A percentile compares a stretch with the other conserved stretches of the same genome.
Conservation (phyloP, 2,329 filamentous ascomycete genomes). For the Dactylellina parvicollis region DNA sequence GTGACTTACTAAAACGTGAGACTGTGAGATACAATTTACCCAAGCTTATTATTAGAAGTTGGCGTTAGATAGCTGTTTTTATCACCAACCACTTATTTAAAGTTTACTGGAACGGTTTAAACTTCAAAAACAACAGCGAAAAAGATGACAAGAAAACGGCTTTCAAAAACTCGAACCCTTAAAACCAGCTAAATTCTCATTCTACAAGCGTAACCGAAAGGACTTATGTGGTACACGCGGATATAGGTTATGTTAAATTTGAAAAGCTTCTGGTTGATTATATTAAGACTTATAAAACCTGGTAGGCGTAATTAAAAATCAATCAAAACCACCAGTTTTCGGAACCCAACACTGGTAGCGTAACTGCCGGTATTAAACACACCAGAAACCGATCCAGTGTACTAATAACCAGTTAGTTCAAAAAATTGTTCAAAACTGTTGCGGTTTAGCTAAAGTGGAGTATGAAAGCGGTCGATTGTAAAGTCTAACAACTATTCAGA, state of each 20-base stretch:
- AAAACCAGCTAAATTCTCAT: slow-evolving; percentile 9
- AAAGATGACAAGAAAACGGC: not conserved
- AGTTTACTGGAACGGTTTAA: not conserved
- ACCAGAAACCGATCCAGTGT: too few species aligned
- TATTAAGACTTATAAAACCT: not conserved
- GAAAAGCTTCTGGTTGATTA: slow-evolving; percentile 6
- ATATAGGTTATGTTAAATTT: slow-evolving; percentile 6
- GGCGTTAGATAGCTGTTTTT: not conserved
- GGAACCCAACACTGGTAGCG: too few species aligned
- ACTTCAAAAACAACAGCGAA: slow-evolving; percentile 2
- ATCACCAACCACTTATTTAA: slow-evolving; percentile 5
- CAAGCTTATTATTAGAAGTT: not conserved
- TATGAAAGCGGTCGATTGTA: not conserved
- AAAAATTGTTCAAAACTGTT: not conserved
- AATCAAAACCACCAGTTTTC: too few species aligned
- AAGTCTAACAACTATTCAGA: not conserved
- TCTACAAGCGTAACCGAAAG: not conserved
- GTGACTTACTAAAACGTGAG: not conserved
- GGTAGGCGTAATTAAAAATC: not conserved
- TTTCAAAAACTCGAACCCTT: not conserved
- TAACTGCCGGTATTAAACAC: too few species aligned
- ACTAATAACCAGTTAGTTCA: not conserved
- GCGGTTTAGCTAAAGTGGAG: not conserved
- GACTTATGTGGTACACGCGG: not conserved
- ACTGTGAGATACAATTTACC: slow-evolving; percentile 1